phyloP scores from a whole-genome alignment of 352 stramenopile species.

The Phytophthora idaei region DNA sequence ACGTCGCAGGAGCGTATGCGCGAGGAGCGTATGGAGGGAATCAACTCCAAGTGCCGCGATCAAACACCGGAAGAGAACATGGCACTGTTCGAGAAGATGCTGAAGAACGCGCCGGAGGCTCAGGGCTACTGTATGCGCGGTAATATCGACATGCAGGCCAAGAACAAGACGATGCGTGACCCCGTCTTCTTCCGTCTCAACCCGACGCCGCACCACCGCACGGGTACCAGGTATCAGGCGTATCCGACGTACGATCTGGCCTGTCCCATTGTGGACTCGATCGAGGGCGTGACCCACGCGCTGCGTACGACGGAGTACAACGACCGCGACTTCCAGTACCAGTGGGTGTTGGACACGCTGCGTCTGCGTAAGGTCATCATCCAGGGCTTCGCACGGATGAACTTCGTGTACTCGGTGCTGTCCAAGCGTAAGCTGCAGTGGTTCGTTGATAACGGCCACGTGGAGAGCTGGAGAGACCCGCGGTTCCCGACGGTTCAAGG shows the following conservation, averaged over 20 bases:
- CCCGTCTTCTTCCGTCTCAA: slow-evolving; percentile 90
- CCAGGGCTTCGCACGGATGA: slow-evolving; percentile 98
- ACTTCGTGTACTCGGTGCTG: slow-evolving; percentile 99
- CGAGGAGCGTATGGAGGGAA: slow-evolving; percentile 94
- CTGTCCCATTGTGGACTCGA: slow-evolving; percentile 98
- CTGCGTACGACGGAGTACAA: slow-evolving; percentile 99
- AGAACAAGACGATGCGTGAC: slow-evolving; percentile 90
- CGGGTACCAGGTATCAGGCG: slow-evolving; percentile 97
- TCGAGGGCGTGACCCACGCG: slow-evolving; percentile 99
- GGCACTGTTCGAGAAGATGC: slow-evolving; percentile 97
- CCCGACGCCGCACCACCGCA: slow-evolving; percentile 86
- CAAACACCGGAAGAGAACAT: slow-evolving; percentile 86
- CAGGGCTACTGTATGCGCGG: slow-evolving; percentile 83
- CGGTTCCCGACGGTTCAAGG: slow-evolving; percentile 98
- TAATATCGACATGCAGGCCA: slow-evolving; percentile 96
- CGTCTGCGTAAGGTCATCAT: slow-evolving; percentile 84
- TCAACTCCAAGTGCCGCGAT: slow-evolving; percentile 92
- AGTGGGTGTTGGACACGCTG: slow-evolving; percentile 93
- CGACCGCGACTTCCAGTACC: slow-evolving; percentile 98
- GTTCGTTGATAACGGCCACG: slow-evolving; percentile 98
- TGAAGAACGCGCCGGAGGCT: slow-evolving; percentile 88
- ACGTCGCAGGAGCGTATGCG: slow-evolving; percentile 98
- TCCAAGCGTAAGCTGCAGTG: slow-evolving; percentile 99
- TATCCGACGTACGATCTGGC: slow-evolving; percentile 99
- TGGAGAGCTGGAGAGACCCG: slow-evolving; percentile 98